Percentiles rank a stretch among this genome's conserved stretches.
Evolutionary conservation across 2,329 filamentous ascomycete genomes (phyloP).

Genomic region (Curvularia eragrostidis): DNA sequence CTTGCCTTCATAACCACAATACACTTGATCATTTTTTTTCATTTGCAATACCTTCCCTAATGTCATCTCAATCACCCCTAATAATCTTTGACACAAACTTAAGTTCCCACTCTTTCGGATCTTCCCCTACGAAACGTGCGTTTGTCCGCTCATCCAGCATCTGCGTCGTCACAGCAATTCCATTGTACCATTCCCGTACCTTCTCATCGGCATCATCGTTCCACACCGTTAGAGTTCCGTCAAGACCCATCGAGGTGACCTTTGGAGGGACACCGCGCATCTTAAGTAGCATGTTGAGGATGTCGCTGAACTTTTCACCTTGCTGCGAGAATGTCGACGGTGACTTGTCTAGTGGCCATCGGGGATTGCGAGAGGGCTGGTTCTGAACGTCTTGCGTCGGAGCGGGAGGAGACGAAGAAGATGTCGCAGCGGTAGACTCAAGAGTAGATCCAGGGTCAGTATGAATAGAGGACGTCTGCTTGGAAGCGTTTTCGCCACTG

Average conservation of each 20-base stretch:
- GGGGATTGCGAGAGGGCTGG: constrained; percentile 29
- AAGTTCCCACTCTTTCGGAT: constrained; percentile 47
- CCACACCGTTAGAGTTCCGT: constrained; percentile 47
- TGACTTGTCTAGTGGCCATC: constrained; percentile 62
- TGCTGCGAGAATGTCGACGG: constrained; percentile 61
- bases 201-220: constrained; percentile 42
- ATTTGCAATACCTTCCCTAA: not conserved
- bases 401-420: not conserved
- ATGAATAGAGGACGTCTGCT: constrained; percentile 16
- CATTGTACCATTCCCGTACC: constrained; percentile 47
- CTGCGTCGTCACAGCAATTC: constrained; percentile 38
- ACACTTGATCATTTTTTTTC: not conserved
- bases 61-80: constrained; percentile 25
- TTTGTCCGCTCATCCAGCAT: constrained; percentile 39
- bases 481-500: constrained; percentile 3
- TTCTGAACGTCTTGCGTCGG: constrained; percentile 10
- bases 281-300: constrained; percentile 64
- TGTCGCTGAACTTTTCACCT: constrained; percentile 64
- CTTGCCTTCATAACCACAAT: not conserved
- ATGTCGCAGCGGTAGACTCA: constrained; percentile 24
- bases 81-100: constrained; percentile 49
- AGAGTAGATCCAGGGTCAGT: constrained; percentile 35
- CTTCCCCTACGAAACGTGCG: constrained; percentile 40
- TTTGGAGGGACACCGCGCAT: constrained; percentile 60
- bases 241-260: constrained; percentile 38